Base-by-base conservation (phyloP, 2,329 filamentous ascomycete genomes). In the Ascosphaera apis region DNA sequence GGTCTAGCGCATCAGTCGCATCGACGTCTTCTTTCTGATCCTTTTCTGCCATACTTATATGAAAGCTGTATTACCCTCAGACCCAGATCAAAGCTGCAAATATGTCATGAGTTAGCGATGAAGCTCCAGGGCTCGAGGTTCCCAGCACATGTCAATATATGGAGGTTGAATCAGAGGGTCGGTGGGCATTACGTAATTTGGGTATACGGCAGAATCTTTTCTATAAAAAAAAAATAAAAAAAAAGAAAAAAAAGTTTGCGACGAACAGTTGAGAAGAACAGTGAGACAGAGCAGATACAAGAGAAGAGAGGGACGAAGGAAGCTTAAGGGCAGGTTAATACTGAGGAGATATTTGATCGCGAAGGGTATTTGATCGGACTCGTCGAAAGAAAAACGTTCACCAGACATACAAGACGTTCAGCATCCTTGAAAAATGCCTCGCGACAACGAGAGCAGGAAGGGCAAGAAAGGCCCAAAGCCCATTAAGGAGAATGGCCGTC, bases 1-100 rank as follows among this genome's bases (percentile, higher is more conserved):
- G 72, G 50, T 83, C 76, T 42, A 92, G 68, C 33, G 79, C 76
- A 53, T 82, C 79, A 48, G 72, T 63, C 45, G 84, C 77, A 44
- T 71, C 42, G 13, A 40, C 18, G 9, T 44, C 43, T 13, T 42
- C 41, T 8, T 42, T 21, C 9, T 21, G 19, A 4, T 21, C 19
- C 19, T 21, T 21, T 9, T 21, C 19, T 4, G 19, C 19, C 19
- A 21, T 21, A 4, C 19, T 21, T 21, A 4, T 9, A 21, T 9
- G 4, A 9, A 21, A 21, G 9, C 9, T 4, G 9, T 4, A 4
- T 9, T 21, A 9, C 19, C n/a, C n/a, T n/a, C 9, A 21, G 19
- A 21, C 19, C 4, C 19, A 4, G 19, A 4, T 21, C 19, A 21
- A 4, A 21, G 19, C 4, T 4, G 4, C 19, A 21, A 21, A n/a